These are phyloP conservation scores for Chloropicon primus DNA, from an alignment of 139 green algal species.

Conservation along the genomic window DNA sequence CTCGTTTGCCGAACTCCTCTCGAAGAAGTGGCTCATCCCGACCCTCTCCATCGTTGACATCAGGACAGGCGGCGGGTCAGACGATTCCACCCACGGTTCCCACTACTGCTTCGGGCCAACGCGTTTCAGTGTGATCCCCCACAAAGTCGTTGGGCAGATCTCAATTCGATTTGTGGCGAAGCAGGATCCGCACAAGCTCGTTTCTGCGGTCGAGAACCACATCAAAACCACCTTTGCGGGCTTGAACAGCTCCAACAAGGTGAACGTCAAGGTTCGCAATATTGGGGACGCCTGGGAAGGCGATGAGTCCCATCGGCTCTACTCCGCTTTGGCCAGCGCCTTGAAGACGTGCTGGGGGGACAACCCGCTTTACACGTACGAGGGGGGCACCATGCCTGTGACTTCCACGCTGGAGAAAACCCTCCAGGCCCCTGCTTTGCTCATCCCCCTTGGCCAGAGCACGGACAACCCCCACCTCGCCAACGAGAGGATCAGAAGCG, in stretches of 20 bases:
- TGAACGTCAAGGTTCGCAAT: constrained; percentile 19
- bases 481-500: constrained; percentile 69
- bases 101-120: constrained; percentile 74
- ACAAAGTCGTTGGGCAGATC: constrained; percentile 58
- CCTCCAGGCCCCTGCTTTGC: constrained; percentile 67
- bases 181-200: constrained; percentile 43
- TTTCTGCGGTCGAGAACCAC: constrained; percentile 44
- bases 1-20: neutral
- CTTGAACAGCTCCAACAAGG: constrained; percentile 60
- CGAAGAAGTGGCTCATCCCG: neutral
- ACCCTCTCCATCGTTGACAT: neutral
- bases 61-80: neutral
- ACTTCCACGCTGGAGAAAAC: constrained; percentile 69
- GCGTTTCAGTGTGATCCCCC: constrained; percentile 86
- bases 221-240: constrained; percentile 62
- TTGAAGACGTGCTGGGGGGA: neutral
- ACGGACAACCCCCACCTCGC: constrained; percentile 72
- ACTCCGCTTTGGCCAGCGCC: neutral
- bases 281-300: neutral
- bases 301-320: neutral
- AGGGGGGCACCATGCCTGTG: constrained; percentile 51
- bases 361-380: constrained; percentile 12
- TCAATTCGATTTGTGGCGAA: constrained; percentile 47
- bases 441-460: constrained; percentile 83
- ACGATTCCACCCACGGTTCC: constrained; percentile 9